Base-by-base conservation (phyloP, 2,329 filamentous ascomycete species). In the Cordyceps javanica region DNA sequence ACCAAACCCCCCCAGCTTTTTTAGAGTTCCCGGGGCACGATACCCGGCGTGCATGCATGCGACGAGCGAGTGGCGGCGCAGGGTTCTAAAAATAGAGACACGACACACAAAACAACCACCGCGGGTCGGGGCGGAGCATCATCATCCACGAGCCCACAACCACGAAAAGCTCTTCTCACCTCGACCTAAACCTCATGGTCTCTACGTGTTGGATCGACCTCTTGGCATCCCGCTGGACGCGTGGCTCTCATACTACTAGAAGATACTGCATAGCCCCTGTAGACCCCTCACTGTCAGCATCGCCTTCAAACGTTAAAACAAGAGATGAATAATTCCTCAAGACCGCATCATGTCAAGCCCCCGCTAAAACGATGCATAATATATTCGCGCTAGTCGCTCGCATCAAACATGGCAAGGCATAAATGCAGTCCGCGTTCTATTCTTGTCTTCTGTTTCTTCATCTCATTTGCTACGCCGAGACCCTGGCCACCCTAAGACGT, bases 61-160 rank as follows among this genome's bases (percentile, higher is more conserved):
- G 16, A 16, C n/a, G 9, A 5, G 46, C 10, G 46, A 32, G 28
- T 4, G 46, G 21, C 34, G 14, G 14, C 3, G 44, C 25, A 46
- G 16, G 28, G 7, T 55, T 55, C 41, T 45, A 45, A 55, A 55
- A 55, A 55, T 45, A 46, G 30, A n/a, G 21, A 44, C 13, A 42
- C 21, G 21, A 44, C 13, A 42, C 21, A 32, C 46, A 30, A 21
- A 11, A 21, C 39, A 42, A 7, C 7, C n/a, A 42, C n/a, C n/a
- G n/a, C n/a, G n/a, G n/a, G n/a, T n/a, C 36, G 5, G 10, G 36
- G 36, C 10, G 36, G 10, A 9, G 36, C 39, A 42, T 42, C n/a
- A 42, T 5, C 39, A 42, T 14, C 39, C 39, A 32, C 30, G 11
- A 32, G 6, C 6, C 6, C 30, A 32, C 30, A 32, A 32, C 30